These are phyloP conservation scores for Magnaporthiopsis rhizophila DNA, from an alignment of 2,329 filamentous ascomycete genomes.

Conservation along the genomic window DNA sequence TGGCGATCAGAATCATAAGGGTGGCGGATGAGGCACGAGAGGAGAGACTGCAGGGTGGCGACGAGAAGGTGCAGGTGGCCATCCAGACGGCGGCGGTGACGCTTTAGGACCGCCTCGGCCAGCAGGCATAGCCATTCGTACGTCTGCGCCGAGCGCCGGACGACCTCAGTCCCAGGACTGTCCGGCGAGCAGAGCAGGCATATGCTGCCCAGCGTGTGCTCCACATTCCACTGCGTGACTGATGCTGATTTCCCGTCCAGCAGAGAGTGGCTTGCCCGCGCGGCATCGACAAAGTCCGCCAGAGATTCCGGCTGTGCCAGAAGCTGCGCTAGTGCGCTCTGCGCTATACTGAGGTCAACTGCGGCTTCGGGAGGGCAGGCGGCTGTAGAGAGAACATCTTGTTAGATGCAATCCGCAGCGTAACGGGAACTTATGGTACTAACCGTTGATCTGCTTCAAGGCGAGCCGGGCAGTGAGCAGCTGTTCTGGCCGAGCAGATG, in stretches of 20 bases:
- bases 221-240: conserved; percentile 52
- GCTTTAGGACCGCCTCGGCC: conserved; percentile 46
- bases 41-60: conserved; percentile 45
- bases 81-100: conserved; percentile 52
- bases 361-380: not conserved
- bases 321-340: conserved; percentile 30
- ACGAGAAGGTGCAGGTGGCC: conserved; percentile 55
- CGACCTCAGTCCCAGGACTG: conserved; percentile 10
- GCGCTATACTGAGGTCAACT: conserved; percentile 32
- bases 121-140: conserved; percentile 44
- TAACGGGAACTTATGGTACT: not conserved
- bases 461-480: conserved; percentile 2
- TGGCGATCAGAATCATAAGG: conserved; percentile 18
- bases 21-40: conserved; percentile 41
- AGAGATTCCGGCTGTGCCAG: conserved; percentile 22
- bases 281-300: conserved; percentile 28
- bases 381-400: not conserved
- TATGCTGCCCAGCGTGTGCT: conserved; percentile 40
- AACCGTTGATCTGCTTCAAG: conserved; percentile 1
- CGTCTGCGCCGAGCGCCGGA: conserved; percentile 21
- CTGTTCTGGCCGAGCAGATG: not conserved
- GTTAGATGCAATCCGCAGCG: not conserved
- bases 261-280: conserved; percentile 34
- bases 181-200: conserved; percentile 24
- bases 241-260: conserved; percentile 41